phyloP scores from a whole-genome alignment of 176 grass and related monocot species.

The Metroxylon sagu region DNA sequence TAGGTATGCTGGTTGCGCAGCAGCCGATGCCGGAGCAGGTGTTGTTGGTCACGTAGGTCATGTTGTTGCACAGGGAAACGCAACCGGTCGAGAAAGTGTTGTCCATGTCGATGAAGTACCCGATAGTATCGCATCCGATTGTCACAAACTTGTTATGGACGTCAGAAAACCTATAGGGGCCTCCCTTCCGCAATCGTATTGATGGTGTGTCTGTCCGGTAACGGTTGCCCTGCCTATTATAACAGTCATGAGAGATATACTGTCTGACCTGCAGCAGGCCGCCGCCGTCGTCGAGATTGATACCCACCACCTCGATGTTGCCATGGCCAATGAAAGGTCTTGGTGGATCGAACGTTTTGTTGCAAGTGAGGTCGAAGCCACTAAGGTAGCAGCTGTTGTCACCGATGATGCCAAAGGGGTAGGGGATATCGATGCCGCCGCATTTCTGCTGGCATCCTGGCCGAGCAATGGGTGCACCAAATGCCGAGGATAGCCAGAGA shows the following conservation, averaged over 20 bases:
- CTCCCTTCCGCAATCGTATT: too few species aligned
- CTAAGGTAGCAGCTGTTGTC: background rate
- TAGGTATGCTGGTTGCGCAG: conserved; percentile 18
- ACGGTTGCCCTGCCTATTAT: too few species aligned
- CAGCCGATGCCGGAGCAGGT: conserved; percentile 21
- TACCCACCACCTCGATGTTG: too few species aligned
- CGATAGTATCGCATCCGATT: conserved; percentile 22
- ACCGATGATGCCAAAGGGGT: conserved; percentile 13
- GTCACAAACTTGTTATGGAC: conserved; percentile 19
- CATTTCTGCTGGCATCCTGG: conserved; percentile 11
- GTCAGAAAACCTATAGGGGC: conserved; percentile 12
- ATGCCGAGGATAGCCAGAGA: background rate
- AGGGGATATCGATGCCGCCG: conserved; percentile 12
- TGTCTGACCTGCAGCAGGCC: background rate
- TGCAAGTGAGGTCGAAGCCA: conserved; percentile 12
- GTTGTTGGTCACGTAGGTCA: background rate
- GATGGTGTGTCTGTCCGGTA: fast-evolving
- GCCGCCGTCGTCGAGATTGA: background rate
- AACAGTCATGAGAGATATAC: too few species aligned
- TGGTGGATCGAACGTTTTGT: background rate
- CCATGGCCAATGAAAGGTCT: background rate
- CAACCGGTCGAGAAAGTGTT: conserved; percentile 2
- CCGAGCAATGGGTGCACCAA: background rate
- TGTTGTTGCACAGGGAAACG: conserved; percentile 1
- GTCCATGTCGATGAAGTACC: background rate